These are phyloP conservation scores for Annulohypoxylon bovei DNA, from an alignment of 495 filamentous ascomycete genomes.

Conservation along the genomic window DNA sequence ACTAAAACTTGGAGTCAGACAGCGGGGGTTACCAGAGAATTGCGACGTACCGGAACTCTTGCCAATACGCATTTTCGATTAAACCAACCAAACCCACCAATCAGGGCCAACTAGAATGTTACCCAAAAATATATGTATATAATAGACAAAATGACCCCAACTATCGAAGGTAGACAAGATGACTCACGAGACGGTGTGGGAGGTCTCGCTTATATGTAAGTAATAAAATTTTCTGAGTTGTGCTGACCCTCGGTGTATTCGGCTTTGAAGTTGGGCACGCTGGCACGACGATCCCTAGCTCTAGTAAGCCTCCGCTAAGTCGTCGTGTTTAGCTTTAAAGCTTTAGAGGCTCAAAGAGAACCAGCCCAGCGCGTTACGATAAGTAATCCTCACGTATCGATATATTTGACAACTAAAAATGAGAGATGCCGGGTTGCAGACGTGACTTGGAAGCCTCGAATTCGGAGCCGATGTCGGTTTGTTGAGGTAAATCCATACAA, in stretches of 20 bases:
- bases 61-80: constrained; percentile 31
- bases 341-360: not conserved
- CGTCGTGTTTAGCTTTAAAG: not conserved
- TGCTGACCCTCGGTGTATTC: constrained; percentile 19
- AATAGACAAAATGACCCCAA: constrained; percentile 15
- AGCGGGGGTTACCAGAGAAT: not conserved
- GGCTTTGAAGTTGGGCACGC: not conserved
- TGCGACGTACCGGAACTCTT: constrained; percentile 27
- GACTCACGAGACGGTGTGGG: constrained; percentile 18
- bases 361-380: not conserved
- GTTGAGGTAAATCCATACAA: not conserved
- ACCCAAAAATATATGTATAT: not conserved
- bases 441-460: not conserved
- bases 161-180: not conserved
- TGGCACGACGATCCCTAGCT: not conserved
- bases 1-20: constrained; percentile 11
- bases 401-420: not conserved
- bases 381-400: not conserved
- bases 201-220: constrained; percentile 6
- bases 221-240: constrained; percentile 21
- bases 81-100: constrained; percentile 2
- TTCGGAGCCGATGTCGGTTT: constrained; percentile 29
- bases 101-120: not conserved
- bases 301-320: not conserved
- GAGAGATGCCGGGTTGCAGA: not conserved